Evolutionary conservation across 2,329 filamentous ascomycete genomes (phyloP), one percentile per base, ranked within the genome.

Genomic region (Epichloe sylvatica): DNA sequence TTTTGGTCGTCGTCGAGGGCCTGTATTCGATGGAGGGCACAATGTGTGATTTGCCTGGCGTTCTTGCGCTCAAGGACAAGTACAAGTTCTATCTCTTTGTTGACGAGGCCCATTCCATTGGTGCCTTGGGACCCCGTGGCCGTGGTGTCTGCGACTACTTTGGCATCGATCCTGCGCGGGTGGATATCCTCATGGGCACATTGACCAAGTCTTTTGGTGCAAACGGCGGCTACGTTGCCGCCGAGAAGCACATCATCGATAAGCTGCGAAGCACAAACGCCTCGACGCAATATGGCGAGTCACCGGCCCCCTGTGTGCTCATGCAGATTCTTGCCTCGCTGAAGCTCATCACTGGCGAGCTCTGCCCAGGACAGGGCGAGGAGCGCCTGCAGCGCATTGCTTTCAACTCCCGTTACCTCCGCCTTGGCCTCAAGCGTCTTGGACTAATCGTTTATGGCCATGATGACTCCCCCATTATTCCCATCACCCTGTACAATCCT

Each of bases 11-110:
- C 37, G 87, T 98, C 37, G 92, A 98, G 67, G 92, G 92, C 58
- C 77, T 98, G 19, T 98, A 98, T 75, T 97, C 91, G 1, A 98
- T 98, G 92, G 92, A 98, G 71, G 92, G 92, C 45, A 96, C 90
- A 56, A 94, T 98, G 86, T 92, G 87, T 68, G 92, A 98, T 65
- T 78, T 98, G n/a, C 92, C 92, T 1, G 87, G 87, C 53, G 74
- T 98, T 46, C 70, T 98, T 51, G 78, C 76, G 46, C 76, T 98
- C 56, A 96, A 95, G 78, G 83, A 83, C 65, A 89, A 86, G 68
- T 98, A 98, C 80, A 97, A 95, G 73, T 98, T 95, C 71, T 79
- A 88, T 63, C 78, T 98, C 2, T 98, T 94, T 62, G 77, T 98
- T 52, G 92, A 98, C 60, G 92, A 98, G 69, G 92, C 92, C 36